These are phyloP conservation scores for Ogataea pini DNA, from an alignment of 805 yeast genomes.

Conservation along the genomic window DNA sequence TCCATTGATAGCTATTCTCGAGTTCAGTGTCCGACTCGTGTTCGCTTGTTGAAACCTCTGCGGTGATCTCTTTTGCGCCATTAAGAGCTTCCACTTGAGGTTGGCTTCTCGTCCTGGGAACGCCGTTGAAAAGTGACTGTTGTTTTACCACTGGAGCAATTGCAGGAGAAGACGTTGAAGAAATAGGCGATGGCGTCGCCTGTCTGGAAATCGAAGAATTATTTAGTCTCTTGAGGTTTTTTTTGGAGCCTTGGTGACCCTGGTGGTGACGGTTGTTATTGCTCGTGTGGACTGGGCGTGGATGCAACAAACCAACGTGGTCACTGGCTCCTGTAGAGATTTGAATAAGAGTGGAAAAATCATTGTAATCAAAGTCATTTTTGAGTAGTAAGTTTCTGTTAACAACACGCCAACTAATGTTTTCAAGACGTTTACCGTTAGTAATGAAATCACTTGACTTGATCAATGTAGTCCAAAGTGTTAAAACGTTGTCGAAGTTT, in stretches of 20 bases:
- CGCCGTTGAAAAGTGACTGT: conserved; percentile 5
- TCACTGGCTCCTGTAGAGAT: conserved; percentile 27
- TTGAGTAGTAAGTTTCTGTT: conserved; percentile 33
- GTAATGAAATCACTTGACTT: conserved; percentile 34
- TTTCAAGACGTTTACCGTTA: conserved; percentile 38
- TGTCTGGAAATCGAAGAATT: neutral
- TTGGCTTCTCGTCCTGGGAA: conserved; percentile 12
- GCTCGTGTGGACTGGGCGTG: neutral
- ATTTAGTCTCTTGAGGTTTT: neutral
- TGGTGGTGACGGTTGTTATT: neutral
- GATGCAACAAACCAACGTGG: neutral
- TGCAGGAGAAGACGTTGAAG: conserved; percentile 3
- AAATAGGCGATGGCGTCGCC: conserved; percentile 7
- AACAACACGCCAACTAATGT: conserved; percentile 39
- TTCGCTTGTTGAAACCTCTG: conserved; percentile 30
- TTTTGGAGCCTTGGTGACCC: neutral
- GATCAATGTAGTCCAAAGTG: conserved; percentile 43
- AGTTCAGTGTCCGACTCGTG: conserved; percentile 20
- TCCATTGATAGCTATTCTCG: conserved; percentile 1
- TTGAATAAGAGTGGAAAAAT: conserved; percentile 31
- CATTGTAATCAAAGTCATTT: conserved; percentile 25
- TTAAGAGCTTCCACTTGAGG: conserved; percentile 21
- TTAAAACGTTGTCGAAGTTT: conserved; percentile 41
- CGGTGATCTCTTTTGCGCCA: conserved; percentile 30
- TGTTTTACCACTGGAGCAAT: neutral